Percentiles rank a stretch among this genome's conserved stretches.
Evolutionary conservation across 2,329 filamentous ascomycete species (phyloP).

Genomic region (Ophiostoma sp.): DNA sequence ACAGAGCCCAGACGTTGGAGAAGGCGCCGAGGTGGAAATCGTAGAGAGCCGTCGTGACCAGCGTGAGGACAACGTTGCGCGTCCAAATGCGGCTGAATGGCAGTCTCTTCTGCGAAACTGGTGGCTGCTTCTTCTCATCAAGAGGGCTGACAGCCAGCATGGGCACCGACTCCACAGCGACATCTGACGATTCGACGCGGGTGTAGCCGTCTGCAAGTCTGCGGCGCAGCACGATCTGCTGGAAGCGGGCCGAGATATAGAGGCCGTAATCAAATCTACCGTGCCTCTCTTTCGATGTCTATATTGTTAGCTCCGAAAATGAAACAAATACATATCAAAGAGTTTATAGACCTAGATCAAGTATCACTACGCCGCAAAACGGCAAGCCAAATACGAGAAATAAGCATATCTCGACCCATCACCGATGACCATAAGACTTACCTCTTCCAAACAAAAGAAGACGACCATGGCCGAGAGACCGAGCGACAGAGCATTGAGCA

Average conservation of each 20-base stretch:
- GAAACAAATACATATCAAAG: background rate
- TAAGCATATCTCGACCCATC: background rate
- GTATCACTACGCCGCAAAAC: background rate
- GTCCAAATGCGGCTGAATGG: conserved; percentile 45
- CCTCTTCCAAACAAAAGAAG: conserved; percentile 63
- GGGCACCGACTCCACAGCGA: background rate
- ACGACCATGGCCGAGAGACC: conserved; percentile 49
- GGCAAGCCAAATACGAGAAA: background rate
- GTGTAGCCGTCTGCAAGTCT: conserved; percentile 12
- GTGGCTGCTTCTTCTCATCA: background rate
- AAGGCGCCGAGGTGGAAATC: conserved; percentile 67
- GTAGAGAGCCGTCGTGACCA: conserved; percentile 62
- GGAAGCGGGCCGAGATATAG: conserved; percentile 28
- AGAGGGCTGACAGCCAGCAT: background rate
- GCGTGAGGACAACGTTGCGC: conserved; percentile 45
- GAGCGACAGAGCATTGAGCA: conserved; percentile 51
- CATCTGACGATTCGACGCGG: background rate
- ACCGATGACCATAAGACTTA: conserved; percentile 31
- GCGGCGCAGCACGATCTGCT: background rate
- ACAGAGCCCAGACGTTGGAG: conserved; percentile 63
- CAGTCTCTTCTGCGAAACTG: conserved; percentile 26
- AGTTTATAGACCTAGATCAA: background rate
- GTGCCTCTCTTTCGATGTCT: conserved; percentile 46
- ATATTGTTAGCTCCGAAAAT: background rate
- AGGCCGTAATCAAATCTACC: conserved; percentile 44